Evolutionary conservation across 208 protist genomes (phyloP).

Genomic region (Angomonas ambiguus): DNA sequence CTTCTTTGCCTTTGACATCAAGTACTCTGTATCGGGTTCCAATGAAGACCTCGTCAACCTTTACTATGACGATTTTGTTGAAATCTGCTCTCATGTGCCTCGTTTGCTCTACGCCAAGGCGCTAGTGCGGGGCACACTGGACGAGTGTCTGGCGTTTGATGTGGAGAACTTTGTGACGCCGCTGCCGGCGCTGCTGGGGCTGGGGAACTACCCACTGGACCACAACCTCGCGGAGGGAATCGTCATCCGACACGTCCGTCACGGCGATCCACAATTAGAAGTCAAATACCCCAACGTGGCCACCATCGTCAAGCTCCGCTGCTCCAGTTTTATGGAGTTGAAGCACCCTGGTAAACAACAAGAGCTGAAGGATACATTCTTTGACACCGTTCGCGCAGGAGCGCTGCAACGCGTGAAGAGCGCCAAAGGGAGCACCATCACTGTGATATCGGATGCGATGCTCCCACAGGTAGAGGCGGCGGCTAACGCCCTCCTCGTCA

Average conservation of each 20-base stretch:
- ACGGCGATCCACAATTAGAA: constrained; percentile 24
- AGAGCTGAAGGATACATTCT: constrained; percentile 58
- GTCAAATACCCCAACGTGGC: background rate
- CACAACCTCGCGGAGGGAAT: constrained; percentile 82
- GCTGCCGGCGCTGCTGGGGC: constrained; percentile 75
- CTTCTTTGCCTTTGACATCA: constrained; percentile 89
- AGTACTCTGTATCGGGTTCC: constrained; percentile 40
- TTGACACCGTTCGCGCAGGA: constrained; percentile 36
- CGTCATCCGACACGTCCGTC: constrained; percentile 67
- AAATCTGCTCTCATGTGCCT: constrained; percentile 61
- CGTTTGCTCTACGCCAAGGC: constrained; percentile 70
- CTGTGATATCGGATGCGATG: constrained; percentile 53
- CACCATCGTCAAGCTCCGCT: constrained; percentile 86
- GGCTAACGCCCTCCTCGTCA: constrained; percentile 42
- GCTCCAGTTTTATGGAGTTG: constrained; percentile 79
- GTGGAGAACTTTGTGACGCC: constrained; percentile 79
- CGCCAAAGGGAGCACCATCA: constrained; percentile 19
- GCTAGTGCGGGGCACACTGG: constrained; percentile 72
- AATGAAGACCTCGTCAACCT: constrained; percentile 38
- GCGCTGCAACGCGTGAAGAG: constrained; percentile 61
- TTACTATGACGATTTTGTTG: constrained; percentile 59
- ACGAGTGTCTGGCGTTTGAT: constrained; percentile 75
- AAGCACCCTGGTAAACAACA: constrained; percentile 62
- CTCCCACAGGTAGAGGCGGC: constrained; percentile 21
- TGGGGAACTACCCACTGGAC: constrained; percentile 77